phyloP scores from a whole-genome alignment of 768 basidiomycete genomes.

The Leucocoprinus sp. region DNA sequence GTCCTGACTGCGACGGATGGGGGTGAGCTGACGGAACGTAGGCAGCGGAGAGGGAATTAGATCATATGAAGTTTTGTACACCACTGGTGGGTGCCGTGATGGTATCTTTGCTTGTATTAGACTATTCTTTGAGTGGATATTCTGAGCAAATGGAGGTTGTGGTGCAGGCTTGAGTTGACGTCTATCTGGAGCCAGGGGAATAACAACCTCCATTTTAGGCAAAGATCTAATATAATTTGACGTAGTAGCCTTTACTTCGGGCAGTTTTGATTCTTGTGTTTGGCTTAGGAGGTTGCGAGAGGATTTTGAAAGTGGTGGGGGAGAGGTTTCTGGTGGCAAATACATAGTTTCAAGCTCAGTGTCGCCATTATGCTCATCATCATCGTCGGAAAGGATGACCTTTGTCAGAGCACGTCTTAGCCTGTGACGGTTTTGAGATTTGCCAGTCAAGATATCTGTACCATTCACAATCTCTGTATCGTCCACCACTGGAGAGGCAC shows the following conservation, averaged over 20 bases:
- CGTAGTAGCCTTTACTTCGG: not conserved
- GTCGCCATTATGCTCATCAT: slow-evolving; percentile 26
- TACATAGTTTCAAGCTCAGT: not conserved
- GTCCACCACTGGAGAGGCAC: slow-evolving; percentile 2
- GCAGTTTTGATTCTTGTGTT: not conserved
- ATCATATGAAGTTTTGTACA: slow-evolving; percentile 13
- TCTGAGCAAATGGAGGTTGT: slow-evolving; percentile 13
- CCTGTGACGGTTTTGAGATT: slow-evolving; percentile 20
- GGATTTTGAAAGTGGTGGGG: slow-evolving; percentile 11
- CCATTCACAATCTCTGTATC: slow-evolving; percentile 21
- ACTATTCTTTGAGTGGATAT: slow-evolving; percentile 6
- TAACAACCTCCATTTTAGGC: slow-evolving; percentile 30
- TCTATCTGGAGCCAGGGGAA: slow-evolving; percentile 32
- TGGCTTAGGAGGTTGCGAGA: slow-evolving; percentile 7
- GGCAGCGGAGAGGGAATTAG: slow-evolving; percentile 23
- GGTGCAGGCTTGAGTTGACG: slow-evolving; percentile 6
- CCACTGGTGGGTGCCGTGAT: slow-evolving; percentile 5
- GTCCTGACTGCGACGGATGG: slow-evolving; percentile 41
- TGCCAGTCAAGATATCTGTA: slow-evolving; percentile 16
- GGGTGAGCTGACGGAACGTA: slow-evolving; percentile 59
- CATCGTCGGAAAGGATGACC: slow-evolving; percentile 41
- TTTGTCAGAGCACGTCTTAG: slow-evolving; percentile 16
- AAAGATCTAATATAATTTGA: not conserved
- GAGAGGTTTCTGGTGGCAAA: slow-evolving; percentile 12
- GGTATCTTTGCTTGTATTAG: not conserved